phyloP scores from a whole-genome alignment of 1,284 basidiomycete species.

The Papiliotrema flavescens region DNA sequence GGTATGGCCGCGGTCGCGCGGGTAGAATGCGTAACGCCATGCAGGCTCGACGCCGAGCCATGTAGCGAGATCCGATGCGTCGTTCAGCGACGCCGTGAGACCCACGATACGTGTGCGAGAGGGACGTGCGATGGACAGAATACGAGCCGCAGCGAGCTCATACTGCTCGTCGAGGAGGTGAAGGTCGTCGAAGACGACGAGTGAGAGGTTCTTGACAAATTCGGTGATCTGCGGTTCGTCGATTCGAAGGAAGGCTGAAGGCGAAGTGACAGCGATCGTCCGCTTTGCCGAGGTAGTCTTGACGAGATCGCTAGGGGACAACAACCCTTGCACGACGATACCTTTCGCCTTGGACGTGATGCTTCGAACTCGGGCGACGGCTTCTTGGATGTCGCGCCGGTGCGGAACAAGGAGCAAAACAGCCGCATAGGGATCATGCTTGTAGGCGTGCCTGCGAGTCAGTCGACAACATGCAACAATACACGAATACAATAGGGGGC shows the following conservation, averaged over 20 bases:
- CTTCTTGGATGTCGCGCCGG: constrained; percentile 41
- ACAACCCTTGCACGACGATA: constrained; percentile 26
- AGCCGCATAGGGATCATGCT: constrained; percentile 29
- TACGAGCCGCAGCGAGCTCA: constrained; percentile 73
- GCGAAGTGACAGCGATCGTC: constrained; percentile 44
- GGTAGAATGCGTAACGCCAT: constrained; percentile 73
- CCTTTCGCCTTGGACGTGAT: constrained; percentile 27
- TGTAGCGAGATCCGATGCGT: constrained; percentile 71
- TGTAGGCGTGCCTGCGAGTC: constrained; percentile 42
- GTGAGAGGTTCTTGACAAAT: constrained; percentile 52
- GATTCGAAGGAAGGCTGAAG: constrained; percentile 38
- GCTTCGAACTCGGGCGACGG: constrained; percentile 36
- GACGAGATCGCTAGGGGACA: constrained; percentile 27
- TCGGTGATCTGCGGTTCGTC: constrained; percentile 24
- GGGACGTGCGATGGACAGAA: constrained; percentile 59
- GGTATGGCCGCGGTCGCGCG: constrained; percentile 77
- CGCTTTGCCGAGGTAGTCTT: constrained; percentile 13
- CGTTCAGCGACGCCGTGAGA: constrained; percentile 71
- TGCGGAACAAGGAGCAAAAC: constrained; percentile 44
- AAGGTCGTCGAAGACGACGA: constrained; percentile 80
- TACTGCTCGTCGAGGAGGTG: constrained; percentile 79
- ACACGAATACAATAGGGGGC: no score
- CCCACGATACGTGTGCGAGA: constrained; percentile 71
- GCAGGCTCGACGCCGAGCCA: constrained; percentile 73
- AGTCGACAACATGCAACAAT: background rate